Evolutionary conservation across 2,329 filamentous ascomycete genomes (phyloP).

Genomic region (Curvularia eragrostidis): DNA sequence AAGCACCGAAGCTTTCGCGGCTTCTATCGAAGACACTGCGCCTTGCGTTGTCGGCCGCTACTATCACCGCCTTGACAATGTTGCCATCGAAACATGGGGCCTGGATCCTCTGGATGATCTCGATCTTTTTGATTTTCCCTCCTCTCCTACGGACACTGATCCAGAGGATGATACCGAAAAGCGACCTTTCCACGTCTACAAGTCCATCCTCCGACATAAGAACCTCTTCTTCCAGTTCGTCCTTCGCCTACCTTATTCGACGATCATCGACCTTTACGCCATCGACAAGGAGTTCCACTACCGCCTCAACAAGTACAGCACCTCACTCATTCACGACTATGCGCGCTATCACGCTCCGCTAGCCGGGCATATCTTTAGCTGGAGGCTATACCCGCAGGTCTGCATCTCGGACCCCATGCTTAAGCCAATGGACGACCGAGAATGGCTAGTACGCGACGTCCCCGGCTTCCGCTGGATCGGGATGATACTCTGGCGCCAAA

Average conservation of each 20-base stretch:
- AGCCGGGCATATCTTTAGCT: slow-evolving; percentile 65
- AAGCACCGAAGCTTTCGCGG: neutral
- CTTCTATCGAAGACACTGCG: neutral
- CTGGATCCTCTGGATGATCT: no score
- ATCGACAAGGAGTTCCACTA: slow-evolving; percentile 52
- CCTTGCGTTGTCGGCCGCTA: slow-evolving; percentile 32
- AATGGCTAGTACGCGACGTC: slow-evolving; percentile 51
- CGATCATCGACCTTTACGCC: slow-evolving; percentile 44
- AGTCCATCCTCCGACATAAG: slow-evolving; percentile 43
- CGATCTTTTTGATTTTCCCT: slow-evolving; percentile 15
- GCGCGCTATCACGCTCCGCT: slow-evolving; percentile 62
- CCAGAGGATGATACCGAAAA: neutral
- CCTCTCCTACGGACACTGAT: neutral
- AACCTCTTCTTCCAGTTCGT: slow-evolving; percentile 48
- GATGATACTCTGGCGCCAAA: slow-evolving; percentile 61
- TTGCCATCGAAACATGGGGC: slow-evolving; percentile 32
- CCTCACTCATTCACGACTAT: slow-evolving; percentile 62
- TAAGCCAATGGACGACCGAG: slow-evolving; percentile 51
- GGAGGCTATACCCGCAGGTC: slow-evolving; percentile 63
- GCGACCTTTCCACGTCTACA: slow-evolving; percentile 44
- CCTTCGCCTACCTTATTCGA: slow-evolving; percentile 30
- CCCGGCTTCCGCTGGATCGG: slow-evolving; percentile 72
- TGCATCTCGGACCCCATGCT: slow-evolving; percentile 67
- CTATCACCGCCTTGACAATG: slow-evolving; percentile 31
- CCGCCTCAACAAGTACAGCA: slow-evolving; percentile 59